Evolutionary conservation across 2,329 filamentous ascomycete genomes (phyloP), one percentile per base, ranked within the genome.

Genomic region (Colletotrichum cereale): DNA sequence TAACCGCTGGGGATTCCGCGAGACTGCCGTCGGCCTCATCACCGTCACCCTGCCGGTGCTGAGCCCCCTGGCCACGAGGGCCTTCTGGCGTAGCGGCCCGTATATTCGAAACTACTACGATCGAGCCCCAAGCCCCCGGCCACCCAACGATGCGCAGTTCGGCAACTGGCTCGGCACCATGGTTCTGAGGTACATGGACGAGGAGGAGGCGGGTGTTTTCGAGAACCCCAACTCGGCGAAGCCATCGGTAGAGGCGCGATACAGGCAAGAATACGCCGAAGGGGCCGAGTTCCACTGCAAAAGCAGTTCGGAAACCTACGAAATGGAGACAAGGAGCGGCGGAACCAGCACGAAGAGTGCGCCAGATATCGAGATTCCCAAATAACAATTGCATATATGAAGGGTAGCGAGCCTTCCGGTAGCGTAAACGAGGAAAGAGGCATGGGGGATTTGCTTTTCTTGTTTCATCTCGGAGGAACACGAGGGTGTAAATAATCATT

Each of bases 21-120:
- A 75, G 36, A 69, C 24, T 81, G 82, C 66, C 29, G 71, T 71
- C 8, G 74, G 75, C 0, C 61, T 75, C 47, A 3, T 73, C 16
- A 75, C 74, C 31, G 74, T 75, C 14, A 75, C 74, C n/a, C 58
- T 70, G 2, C 74, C 75, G 3, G 65, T 75, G 12, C 18, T 75
- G 10, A 57, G 66, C 4, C 75, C 74, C 1, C 26, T 75, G n/a
- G 73, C 73, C 56, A 69, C 66, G 1, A 50, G 56, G 31, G 62
- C 73, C 4, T 75, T 75, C 29, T 75, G 74, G 74, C 63, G 36
- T 1, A 71, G 68, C 1, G 74, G 74, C 1, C 57, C 67, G 2
- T 75, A 73, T 26, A 62, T 65, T 5, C 60, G 69, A 18, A 38
- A 72, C 7, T 65, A 65, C 53, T 69, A 73, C 36, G 57, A 71